Evolutionary conservation across 73 alveolate genomes (phyloP).

Genomic region (Paramecium sexaurelia): DNA sequence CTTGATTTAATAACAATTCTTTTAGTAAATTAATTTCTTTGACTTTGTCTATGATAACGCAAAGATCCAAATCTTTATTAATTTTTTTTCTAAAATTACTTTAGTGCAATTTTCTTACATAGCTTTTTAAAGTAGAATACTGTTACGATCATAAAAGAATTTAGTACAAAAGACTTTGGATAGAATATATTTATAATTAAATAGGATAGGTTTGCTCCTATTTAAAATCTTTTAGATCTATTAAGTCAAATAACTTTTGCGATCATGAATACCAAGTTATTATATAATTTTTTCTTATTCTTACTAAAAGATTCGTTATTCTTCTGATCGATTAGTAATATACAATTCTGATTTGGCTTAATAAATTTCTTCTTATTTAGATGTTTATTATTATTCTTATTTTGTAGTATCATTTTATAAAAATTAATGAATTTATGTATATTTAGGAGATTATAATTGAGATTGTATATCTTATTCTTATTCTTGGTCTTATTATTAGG

Average conservation of each 20-base stretch:
- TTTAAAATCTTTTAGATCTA: not conserved
- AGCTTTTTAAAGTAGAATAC: not conserved
- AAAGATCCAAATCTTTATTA: conserved; percentile 45
- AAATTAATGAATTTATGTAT: not conserved
- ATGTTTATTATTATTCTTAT: not conserved
- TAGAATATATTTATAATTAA: not conserved
- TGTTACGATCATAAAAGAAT: not conserved
- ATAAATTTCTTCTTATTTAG: not conserved
- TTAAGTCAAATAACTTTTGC: not conserved
- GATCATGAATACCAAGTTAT: not conserved
- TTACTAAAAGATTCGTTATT: not conserved
- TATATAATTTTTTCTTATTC: conserved; percentile 1
- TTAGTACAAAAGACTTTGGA: not conserved
- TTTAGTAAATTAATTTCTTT: not conserved
- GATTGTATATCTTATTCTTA: not conserved
- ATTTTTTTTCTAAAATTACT: not conserved
- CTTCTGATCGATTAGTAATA: not conserved
- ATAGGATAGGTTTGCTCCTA: conserved; percentile 30
- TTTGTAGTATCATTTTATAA: not conserved
- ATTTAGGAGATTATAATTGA: not conserved
- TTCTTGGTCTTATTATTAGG: too few relatives aligned
- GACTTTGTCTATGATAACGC: not conserved
- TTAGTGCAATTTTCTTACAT: not conserved
- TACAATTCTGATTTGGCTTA: not conserved
- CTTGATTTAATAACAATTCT: conserved; percentile 11